phyloP scores from a whole-genome alignment of 2,329 filamentous ascomycete species.

The Gnomoniopsis smithogilvyi region DNA sequence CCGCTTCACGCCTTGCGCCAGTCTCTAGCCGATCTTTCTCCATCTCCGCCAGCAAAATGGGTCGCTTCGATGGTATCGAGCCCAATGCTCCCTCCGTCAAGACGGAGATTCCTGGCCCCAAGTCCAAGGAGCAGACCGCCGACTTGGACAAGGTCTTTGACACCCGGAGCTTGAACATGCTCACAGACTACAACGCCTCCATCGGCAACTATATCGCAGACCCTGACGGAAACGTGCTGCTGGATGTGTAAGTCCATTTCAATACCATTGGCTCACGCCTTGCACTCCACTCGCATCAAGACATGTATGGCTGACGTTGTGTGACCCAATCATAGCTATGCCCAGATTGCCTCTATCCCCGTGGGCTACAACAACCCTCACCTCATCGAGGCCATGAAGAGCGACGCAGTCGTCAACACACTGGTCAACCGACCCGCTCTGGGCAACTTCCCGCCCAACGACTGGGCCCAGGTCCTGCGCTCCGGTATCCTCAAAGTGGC shows the following conservation, averaged over 20 bases:
- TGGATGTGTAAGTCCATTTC: constrained; percentile 64
- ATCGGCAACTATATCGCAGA: constrained; percentile 79
- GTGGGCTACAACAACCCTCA: constrained; percentile 88
- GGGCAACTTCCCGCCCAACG: constrained; percentile 84
- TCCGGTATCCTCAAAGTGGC: constrained; percentile 78
- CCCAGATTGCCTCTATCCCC: constrained; percentile 90
- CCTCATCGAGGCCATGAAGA: constrained; percentile 66
- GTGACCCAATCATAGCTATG: constrained; percentile 52
- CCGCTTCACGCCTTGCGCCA: constrained; percentile 14
- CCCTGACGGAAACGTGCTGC: constrained; percentile 66
- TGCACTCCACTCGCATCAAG: neutral
- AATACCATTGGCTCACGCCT: no score
- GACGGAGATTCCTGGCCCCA: constrained; percentile 71
- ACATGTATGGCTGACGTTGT: constrained; percentile 1
- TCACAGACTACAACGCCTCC: constrained; percentile 71
- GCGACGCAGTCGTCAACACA: constrained; percentile 74
- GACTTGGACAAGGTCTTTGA: constrained; percentile 80
- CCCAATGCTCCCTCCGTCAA: constrained; percentile 51
- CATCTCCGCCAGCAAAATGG: constrained; percentile 20
- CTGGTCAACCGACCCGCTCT: constrained; percentile 87
- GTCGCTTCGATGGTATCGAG: constrained; percentile 33
- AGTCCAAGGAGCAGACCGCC: constrained; percentile 64
- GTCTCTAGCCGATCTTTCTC: constrained; percentile 23
- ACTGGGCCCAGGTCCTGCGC: constrained; percentile 78
- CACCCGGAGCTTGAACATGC: constrained; percentile 80